A percentile compares a stretch with the other conserved stretches of the same genome.
Conservation (phyloP, 345 rosid species). For the Salix exigua region DNA sequence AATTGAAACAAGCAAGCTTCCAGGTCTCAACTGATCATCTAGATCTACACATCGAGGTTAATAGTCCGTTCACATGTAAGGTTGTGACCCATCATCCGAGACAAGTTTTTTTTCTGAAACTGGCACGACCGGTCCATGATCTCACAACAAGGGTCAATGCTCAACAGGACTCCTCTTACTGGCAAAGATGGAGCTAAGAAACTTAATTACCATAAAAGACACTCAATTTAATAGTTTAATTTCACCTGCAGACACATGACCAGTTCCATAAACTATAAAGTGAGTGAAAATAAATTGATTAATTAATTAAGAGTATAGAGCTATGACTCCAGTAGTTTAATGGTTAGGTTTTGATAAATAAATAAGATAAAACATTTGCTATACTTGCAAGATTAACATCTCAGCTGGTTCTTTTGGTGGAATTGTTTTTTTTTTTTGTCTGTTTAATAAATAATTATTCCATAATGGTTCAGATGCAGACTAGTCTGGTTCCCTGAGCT, state of each 20-base stretch:
- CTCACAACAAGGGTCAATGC: neutral
- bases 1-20: too few species aligned
- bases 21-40: too few species aligned
- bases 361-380: neutral
- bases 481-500: slow-evolving; percentile 10
- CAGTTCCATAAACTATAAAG: neutral
- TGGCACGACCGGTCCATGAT: neutral
- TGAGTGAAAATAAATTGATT: neutral
- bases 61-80: too few species aligned
- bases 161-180: neutral
- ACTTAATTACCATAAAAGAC: neutral
- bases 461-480: slow-evolving; percentile 2
- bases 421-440: neutral
- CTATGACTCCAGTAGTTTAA: neutral
- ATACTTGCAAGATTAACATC: neutral
- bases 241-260: neutral
- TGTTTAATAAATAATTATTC: neutral
- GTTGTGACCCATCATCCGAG: neutral
- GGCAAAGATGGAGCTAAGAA: neutral
- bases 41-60: too few species aligned
- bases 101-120: neutral
- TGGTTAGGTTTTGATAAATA: neutral
- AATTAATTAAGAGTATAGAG: neutral
- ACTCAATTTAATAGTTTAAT: neutral
- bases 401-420: neutral